A percentile compares a stretch with the other conserved stretches of the same genome.
These are phyloP conservation scores for Gossypium turneri DNA, from an alignment of 345 rosid species.

Conservation along the genomic window DNA sequence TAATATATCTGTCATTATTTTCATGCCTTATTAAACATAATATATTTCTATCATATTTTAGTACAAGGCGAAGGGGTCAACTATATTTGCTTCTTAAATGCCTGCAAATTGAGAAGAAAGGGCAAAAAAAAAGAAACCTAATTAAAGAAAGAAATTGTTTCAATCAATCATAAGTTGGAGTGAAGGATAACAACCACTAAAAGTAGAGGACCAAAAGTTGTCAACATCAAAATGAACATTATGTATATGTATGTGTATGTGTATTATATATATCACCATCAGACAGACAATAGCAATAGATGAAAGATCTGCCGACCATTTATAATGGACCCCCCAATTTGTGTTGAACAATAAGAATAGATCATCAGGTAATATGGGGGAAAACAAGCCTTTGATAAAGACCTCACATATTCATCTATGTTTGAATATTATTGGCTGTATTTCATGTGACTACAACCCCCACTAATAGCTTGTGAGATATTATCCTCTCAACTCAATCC, in stretches of 20 bases:
- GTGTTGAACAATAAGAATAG: constrained; percentile 1
- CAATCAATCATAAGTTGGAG: neutral
- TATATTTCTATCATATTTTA: too few species aligned
- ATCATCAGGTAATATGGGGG: neutral
- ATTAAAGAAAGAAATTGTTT: neutral
- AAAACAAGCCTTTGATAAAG: neutral
- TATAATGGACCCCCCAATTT: neutral
- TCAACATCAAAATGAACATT: neutral
- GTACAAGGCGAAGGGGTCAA: too few species aligned
- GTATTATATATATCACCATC: neutral
- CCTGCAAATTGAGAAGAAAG: neutral
- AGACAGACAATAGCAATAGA: neutral
- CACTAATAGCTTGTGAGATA: neutral
- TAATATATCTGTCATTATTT: too few species aligned
- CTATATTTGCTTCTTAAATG: too few species aligned
- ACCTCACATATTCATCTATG: constrained; percentile 1
- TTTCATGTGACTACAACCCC: neutral
- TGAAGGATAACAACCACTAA: neutral
- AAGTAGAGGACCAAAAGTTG: neutral
- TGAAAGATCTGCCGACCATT: neutral
- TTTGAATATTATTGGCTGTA: neutral
- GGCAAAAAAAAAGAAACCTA: too few species aligned
- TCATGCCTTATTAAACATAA: too few species aligned
- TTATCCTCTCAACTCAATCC: neutral
- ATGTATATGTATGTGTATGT: too few species aligned